Evolutionary conservation across 176 grass and related monocot species (phyloP).

Genomic region (Ensete glaucum): DNA sequence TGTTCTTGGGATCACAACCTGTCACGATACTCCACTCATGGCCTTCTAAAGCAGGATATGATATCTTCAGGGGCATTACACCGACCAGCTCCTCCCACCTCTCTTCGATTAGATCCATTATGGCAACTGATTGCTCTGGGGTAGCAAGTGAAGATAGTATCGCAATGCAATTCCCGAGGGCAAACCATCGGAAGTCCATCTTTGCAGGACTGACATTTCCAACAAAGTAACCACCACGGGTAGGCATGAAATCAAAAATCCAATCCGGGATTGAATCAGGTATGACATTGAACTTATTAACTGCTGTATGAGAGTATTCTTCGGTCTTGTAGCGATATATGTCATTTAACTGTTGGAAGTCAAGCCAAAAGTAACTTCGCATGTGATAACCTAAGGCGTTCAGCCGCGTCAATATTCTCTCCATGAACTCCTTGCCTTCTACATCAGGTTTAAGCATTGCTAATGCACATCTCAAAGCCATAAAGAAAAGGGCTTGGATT

Average conservation of each 20-base stretch:
- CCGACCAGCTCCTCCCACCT: constrained; percentile 82
- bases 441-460: constrained; percentile 54
- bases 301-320: constrained; percentile 97
- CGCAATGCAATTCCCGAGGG: constrained; percentile 71
- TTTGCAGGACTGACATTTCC: constrained; percentile 85
- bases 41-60: constrained; percentile 63
- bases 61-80: constrained; percentile 90
- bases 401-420: constrained; percentile 55
- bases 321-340: constrained; percentile 87
- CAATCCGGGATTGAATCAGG: constrained; percentile 96
- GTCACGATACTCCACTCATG: constrained; percentile 82
- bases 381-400: constrained; percentile 88
- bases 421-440: constrained; percentile 66
- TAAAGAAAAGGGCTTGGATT: constrained; percentile 16
- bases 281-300: constrained; percentile 98
- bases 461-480: constrained; percentile 52
- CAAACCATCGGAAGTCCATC: constrained; percentile 99
- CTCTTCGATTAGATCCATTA: constrained; percentile 93
- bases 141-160: constrained; percentile 82
- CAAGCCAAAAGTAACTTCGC: constrained; percentile 88
- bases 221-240: constrained; percentile 73
- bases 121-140: constrained; percentile 65
- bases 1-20: constrained; percentile 88
- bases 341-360: constrained; percentile 76
- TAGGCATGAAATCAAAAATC: constrained; percentile 92